Evolutionary conservation across 371 early-diverging fungal genomes (phyloP).

Genomic region (Paramicrosporidium saccamoebae): DNA sequence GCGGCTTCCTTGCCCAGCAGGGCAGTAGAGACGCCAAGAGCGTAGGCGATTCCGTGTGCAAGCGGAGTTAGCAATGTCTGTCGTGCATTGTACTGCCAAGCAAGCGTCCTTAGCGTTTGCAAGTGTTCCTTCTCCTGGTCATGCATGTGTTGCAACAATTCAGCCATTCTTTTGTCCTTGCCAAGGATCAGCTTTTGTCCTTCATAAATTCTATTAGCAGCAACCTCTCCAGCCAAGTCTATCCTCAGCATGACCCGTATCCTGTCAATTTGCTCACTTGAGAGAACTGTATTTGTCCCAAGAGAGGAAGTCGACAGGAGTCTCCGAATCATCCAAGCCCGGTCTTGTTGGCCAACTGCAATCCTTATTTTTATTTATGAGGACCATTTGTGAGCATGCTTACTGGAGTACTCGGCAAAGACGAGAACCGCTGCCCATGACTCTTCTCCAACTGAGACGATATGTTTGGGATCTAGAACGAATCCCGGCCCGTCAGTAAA

Average conservation of each 20-base stretch:
- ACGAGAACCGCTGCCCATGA: too few species aligned
- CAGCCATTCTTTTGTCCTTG: conserved; percentile 21
- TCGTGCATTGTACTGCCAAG: conserved; percentile 35
- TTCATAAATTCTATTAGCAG: conserved; percentile 72
- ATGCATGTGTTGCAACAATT: conserved; percentile 62
- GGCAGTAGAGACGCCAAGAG: conserved; percentile 55
- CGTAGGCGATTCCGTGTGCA: conserved; percentile 57
- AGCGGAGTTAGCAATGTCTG: conserved; percentile 53
- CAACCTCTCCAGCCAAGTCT: conserved; percentile 85
- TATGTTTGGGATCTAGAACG: too few species aligned
- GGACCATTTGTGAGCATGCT: too few species aligned
- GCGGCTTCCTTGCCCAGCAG: conserved; percentile 68
- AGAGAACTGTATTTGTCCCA: too few species aligned
- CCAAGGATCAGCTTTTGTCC: conserved; percentile 63
- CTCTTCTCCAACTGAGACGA: too few species aligned
- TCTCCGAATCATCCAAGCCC: too few species aligned
- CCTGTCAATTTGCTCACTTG: neutral
- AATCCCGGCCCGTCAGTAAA: too few species aligned
- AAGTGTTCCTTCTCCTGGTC: conserved; percentile 69
- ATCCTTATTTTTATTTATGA: too few species aligned
- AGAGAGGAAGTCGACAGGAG: too few species aligned
- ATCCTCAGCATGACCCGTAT: conserved; percentile 44
- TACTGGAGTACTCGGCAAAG: too few species aligned
- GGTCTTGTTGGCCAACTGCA: too few species aligned
- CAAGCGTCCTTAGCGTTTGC: conserved; percentile 27